Evolutionary conservation across 176 grass and related monocot genomes (phyloP).

Genomic region (Triticum monococcum): DNA sequence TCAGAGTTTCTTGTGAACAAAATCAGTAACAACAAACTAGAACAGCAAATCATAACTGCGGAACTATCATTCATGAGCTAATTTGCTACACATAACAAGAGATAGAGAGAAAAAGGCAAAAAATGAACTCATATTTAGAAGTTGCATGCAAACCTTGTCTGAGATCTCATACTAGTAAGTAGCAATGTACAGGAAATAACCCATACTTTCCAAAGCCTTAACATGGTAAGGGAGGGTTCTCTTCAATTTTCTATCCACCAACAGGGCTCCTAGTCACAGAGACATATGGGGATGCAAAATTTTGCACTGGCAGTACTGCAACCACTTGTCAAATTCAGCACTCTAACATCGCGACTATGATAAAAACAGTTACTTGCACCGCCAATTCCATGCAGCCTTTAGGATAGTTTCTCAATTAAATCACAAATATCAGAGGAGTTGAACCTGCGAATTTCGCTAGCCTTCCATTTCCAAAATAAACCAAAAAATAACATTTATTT

Average conservation of each 20-base stretch:
- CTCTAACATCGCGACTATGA: background rate
- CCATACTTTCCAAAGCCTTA: background rate
- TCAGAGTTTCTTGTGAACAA: background rate
- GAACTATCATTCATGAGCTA: background rate
- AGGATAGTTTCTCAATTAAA: background rate
- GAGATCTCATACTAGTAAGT: constrained; percentile 1
- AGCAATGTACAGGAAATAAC: background rate
- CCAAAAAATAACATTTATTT: background rate
- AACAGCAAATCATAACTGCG: background rate
- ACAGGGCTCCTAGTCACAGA: background rate
- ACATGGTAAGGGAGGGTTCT: background rate
- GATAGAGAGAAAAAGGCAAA: background rate
- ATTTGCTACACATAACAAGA: background rate
- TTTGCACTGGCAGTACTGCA: background rate
- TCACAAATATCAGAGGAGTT: background rate
- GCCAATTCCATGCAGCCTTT: background rate
- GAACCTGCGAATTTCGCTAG: background rate
- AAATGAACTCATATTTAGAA: background rate
- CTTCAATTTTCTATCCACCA: constrained; percentile 14
- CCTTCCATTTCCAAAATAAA: constrained; percentile 5
- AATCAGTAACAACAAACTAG: background rate
- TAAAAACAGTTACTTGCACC: background rate
- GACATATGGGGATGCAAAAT: background rate
- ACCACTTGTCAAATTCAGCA: background rate
- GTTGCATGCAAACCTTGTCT: background rate